Base-by-base conservation (phyloP, 2,329 filamentous ascomycete species). In the Diplodia corticola region DNA sequence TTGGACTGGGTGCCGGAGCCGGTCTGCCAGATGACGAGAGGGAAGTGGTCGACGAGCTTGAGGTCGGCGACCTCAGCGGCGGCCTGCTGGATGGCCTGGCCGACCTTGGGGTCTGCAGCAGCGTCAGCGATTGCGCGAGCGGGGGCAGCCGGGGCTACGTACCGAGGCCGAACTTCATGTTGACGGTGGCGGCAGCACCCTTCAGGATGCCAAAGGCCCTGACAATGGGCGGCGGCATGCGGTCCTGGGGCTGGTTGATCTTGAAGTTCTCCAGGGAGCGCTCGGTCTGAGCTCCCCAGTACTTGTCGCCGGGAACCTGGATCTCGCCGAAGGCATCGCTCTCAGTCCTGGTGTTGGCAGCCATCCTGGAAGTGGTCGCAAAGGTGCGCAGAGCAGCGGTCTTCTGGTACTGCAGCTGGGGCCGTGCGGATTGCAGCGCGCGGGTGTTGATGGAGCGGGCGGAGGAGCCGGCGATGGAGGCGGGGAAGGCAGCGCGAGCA, bases 211-310 rank as follows among this genome's bases (percentile, higher is more conserved):
- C 95, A 79, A 99, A 97, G 6, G 95, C 95, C 80, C 89, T 90
- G 75, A 98, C 85, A 73, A 99, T 90, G 53, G 93, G 91, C 70
- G 92, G 89, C 57, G 95, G 95, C 93, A 98, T 98, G 79, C 95
- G 93, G 79, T 99, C 95, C 82, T 97, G 92, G 68, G 95, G 95
- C 85, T 98, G 95, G 83, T 98, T 98, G 88, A 99, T 98, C 80
- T 90, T 91, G 86, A 99, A 99, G 85, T 99, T 99, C 80, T 91
- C 90, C 79, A 98, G 87, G 63, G 94, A 98, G 72, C 94, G 90
- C 86, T 97, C 91, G 64, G 94, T 97, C 86, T 97, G 94, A 68
- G 94, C 94, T 77, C 95, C 95, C 94, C 95, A 99, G 86, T 99
- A 99, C 84, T 91, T 94, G 87, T 97, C 92, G 70, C 86, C 86